phyloP scores from a whole-genome alignment of 2,329 filamentous ascomycete genomes.

The Colletotrichum australisinense region DNA sequence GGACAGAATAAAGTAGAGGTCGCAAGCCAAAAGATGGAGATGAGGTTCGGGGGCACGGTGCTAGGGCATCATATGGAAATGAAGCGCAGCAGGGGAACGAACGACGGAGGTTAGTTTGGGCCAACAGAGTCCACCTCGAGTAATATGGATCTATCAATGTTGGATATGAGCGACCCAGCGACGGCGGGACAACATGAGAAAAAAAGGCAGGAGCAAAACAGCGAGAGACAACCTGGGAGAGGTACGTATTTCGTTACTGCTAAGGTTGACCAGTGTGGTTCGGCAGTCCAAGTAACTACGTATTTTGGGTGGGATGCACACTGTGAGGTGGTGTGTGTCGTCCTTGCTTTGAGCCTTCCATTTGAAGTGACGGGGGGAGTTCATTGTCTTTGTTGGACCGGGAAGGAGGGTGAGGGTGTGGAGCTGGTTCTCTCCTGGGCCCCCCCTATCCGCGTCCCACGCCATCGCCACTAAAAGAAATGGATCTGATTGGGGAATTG shows the following conservation, averaged over 20 bases:
- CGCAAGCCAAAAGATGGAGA: constrained; percentile 24
- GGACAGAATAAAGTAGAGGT: constrained; percentile 3
- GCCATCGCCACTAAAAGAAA: constrained; percentile 29
- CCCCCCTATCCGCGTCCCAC: constrained; percentile 29
- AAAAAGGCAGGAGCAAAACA: constrained; percentile 29
- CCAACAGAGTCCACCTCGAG: constrained; percentile 26
- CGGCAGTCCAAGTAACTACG: not conserved
- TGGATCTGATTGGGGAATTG: constrained; percentile 33
- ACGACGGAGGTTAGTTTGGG: constrained; percentile 26
- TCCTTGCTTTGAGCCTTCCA: not conserved
- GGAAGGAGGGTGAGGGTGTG: not conserved
- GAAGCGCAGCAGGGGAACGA: constrained; percentile 31
- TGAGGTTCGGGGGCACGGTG: constrained; percentile 25
- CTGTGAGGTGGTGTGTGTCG: not conserved
- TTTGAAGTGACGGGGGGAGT: not conserved
- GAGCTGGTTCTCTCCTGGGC: not conserved
- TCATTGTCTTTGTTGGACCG: not conserved
- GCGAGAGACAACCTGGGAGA: constrained; percentile 6
- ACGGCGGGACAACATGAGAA: constrained; percentile 35
- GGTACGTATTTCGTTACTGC: not conserved
- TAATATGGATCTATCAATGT: constrained; percentile 35
- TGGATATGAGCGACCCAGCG: constrained; percentile 34
- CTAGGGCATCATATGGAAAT: constrained; percentile 35
- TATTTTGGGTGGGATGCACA: not conserved
- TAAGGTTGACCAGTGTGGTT: not conserved